phyloP scores from a whole-genome alignment of 2,329 filamentous ascomycete genomes.

The Trichoderma simmonsii region DNA sequence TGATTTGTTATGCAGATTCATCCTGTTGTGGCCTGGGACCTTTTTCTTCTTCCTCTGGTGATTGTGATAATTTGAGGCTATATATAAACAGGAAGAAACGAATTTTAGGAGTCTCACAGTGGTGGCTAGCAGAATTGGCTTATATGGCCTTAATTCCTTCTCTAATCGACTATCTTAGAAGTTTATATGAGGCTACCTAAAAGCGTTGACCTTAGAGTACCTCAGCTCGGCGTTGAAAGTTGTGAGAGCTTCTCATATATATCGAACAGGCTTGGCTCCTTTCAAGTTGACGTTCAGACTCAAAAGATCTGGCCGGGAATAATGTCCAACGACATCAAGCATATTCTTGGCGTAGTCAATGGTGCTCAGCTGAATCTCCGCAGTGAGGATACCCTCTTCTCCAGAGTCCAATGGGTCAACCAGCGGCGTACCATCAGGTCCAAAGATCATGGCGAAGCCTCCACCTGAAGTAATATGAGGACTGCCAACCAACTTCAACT shows the following conservation, averaged over 20 bases:
- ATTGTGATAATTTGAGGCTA: too few species aligned
- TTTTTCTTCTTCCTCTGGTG: too few species aligned
- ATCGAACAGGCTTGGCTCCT: neutral
- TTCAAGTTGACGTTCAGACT: slow-evolving; percentile 33
- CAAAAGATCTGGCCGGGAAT: slow-evolving; percentile 37
- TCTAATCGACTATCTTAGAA: neutral
- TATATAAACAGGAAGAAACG: too few species aligned
- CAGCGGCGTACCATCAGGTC: slow-evolving; percentile 48
- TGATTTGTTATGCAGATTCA: too few species aligned
- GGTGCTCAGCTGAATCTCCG: slow-evolving; percentile 44
- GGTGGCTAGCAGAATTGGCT: neutral
- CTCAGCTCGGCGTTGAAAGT: neutral
- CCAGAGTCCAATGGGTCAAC: slow-evolving; percentile 37
- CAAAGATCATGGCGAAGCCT: slow-evolving; percentile 50
- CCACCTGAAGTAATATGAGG: slow-evolving; percentile 32
- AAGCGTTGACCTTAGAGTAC: neutral
- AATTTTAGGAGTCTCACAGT: neutral
- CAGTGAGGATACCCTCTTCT: slow-evolving; percentile 46
- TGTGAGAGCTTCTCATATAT: neutral
- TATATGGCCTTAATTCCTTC: neutral
- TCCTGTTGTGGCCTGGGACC: too few species aligned
- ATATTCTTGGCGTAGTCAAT: slow-evolving; percentile 37
- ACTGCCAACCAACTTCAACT: neutral
- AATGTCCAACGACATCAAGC: slow-evolving; percentile 32
- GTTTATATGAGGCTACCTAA: neutral